phyloP scores from a whole-genome alignment of 2,329 filamentous ascomycete genomes.

The Trichoderma polysporum region DNA sequence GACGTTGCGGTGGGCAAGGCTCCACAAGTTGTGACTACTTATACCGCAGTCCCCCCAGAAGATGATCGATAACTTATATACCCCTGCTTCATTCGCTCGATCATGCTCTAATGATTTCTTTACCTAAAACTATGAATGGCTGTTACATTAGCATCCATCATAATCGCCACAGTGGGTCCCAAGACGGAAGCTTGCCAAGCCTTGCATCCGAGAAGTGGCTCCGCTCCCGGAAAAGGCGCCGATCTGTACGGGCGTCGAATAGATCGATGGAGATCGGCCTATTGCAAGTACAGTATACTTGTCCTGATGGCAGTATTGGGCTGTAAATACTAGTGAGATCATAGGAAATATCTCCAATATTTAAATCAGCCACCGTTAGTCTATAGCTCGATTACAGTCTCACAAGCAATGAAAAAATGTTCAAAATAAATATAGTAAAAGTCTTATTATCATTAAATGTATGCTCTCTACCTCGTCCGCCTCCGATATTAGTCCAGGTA shows the following conservation, averaged over 20 bases:
- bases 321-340: background rate
- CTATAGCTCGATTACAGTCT: background rate
- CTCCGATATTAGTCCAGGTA: background rate
- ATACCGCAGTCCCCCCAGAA: conserved; percentile 1
- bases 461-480: background rate
- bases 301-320: background rate
- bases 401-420: background rate
- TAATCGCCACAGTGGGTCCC: conserved; percentile 3
- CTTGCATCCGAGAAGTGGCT: background rate
- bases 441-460: background rate
- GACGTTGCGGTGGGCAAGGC: background rate
- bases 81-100: background rate
- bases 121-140: background rate
- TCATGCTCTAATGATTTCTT: background rate
- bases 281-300: background rate
- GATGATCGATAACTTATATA: background rate
- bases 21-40: background rate
- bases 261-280: background rate
- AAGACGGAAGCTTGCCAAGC: background rate
- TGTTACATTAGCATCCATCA: background rate
- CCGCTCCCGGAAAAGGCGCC: background rate
- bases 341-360: background rate
- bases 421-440: background rate
- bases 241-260: background rate
- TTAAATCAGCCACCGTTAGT: background rate